Evolutionary conservation across 805 yeast species (phyloP), one percentile per base, ranked within the genome.

Genomic region (Monosporozyma unispora): DNA sequence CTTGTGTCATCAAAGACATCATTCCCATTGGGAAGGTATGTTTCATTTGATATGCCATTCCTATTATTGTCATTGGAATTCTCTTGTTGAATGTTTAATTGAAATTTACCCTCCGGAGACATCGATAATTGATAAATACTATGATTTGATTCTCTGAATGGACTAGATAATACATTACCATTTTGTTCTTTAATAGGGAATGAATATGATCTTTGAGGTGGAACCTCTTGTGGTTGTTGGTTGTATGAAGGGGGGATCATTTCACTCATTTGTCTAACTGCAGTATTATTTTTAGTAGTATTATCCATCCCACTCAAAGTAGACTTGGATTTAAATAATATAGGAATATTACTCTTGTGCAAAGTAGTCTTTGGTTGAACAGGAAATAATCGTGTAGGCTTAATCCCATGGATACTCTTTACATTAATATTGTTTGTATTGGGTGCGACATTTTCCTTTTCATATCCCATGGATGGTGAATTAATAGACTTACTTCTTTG

Each of bases 61-160:
- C n/a, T n/a, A 23, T 25, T 25, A 23, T 41, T 41, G 12, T 14
- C 25, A 5, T 44, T 14, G n/a, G 10, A 3, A 6, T 18, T 14
- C 18, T 22, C 41, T 18, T 27, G 52, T 31, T 56, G 54, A 10
- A 63, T 53, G 43, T 62, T 60, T n/a, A 64, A 48, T 28, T 53
- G 56, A 46, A 57, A 57, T 41, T 60, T 64, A 3, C 68, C 69
- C 22, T 61, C 68, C 2, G 67, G 67, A 1, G 68, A 62, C 55
- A 52, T 56, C 4, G 62, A 60, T 21, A 64, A 52, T 46, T 57
- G 58, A 49, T 63, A 64, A 3, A 63, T 54, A 39, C 66, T 61
- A 45, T 61, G 60, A 8, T 61, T 57, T 9, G 64, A 58, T 46
- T 61, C 67, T 39, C 54, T 57, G 21, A 55, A 57, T 11, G 67